Percentiles rank a stretch among this genome's conserved stretches.
These are phyloP conservation scores for Cryptococcus depauperatus DNA, from an alignment of 1,284 basidiomycete species.

Conservation along the genomic window DNA sequence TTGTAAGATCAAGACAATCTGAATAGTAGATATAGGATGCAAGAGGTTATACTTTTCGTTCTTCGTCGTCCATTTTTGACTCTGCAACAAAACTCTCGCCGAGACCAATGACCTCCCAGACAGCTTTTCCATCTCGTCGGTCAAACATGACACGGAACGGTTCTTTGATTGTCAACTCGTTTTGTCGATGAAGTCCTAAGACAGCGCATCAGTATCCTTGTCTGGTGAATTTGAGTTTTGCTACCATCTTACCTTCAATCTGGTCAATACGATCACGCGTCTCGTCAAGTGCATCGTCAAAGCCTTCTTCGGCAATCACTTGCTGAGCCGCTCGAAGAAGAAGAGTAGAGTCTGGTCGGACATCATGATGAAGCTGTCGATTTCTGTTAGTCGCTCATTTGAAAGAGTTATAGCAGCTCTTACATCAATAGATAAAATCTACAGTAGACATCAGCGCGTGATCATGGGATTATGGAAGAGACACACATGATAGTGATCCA, in stretches of 20 bases:
- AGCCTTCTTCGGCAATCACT: slow-evolving; percentile 61
- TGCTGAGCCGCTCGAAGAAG: slow-evolving; percentile 61
- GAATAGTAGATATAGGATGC: not conserved
- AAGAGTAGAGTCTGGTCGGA: slow-evolving; percentile 68
- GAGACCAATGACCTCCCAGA: slow-evolving; percentile 38
- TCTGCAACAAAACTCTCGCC: slow-evolving; percentile 43
- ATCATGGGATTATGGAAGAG: not conserved
- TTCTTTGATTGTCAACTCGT: slow-evolving; percentile 44
- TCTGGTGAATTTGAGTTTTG: not conserved
- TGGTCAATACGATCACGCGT: slow-evolving; percentile 63
- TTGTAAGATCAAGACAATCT: not conserved
- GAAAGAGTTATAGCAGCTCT: slow-evolving; percentile 31
- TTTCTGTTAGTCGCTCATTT: too few relatives aligned
- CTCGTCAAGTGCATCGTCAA: slow-evolving; percentile 61
- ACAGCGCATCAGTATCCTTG: not conserved
- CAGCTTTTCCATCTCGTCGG: slow-evolving; percentile 20
- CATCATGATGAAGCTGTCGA: slow-evolving; percentile 57
- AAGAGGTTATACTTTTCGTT: slow-evolving; percentile 16
- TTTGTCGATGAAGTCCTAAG: slow-evolving; percentile 44
- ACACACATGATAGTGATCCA: slow-evolving; percentile 45
- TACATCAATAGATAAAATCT: slow-evolving; percentile 72
- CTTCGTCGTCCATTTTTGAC: slow-evolving; percentile 26
- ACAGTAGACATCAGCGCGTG: slow-evolving; percentile 20
- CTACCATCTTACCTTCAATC: slow-evolving; percentile 43
- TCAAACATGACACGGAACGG: slow-evolving; percentile 38